A percentile compares a stretch with the other conserved stretches of the same genome.
phyloP scores from a whole-genome alignment of 2,329 filamentous ascomycete species.

The Exophiala calicioides region DNA sequence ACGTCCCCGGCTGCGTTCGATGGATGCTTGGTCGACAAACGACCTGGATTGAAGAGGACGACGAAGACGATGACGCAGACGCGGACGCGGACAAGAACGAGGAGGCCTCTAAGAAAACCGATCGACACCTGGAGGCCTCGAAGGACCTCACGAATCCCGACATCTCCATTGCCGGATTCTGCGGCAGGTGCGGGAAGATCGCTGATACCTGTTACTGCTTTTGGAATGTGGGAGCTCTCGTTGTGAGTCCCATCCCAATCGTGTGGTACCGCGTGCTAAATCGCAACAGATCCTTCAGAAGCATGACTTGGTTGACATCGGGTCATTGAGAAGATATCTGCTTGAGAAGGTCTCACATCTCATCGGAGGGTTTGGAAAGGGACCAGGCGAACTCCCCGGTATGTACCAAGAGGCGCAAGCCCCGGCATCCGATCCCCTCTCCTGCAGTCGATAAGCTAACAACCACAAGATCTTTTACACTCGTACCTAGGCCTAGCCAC shows the following conservation, averaged over 20 bases:
- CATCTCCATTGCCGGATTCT: slow-evolving; percentile 66
- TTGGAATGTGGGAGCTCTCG: slow-evolving; percentile 74
- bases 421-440: neutral
- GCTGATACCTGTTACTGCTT: slow-evolving; percentile 96
- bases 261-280: slow-evolving; percentile 18
- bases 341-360: slow-evolving; percentile 82
- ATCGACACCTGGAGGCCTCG: neutral
- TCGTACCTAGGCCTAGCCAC: slow-evolving; percentile 84
- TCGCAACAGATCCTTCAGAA: slow-evolving; percentile 58
- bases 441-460: slow-evolving; percentile 28
- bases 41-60: slow-evolving; percentile 52
- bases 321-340: slow-evolving; percentile 72
- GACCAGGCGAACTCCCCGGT: slow-evolving; percentile 57
- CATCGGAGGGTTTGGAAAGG: slow-evolving; percentile 81
- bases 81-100: slow-evolving; percentile 12
- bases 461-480: slow-evolving; percentile 70
- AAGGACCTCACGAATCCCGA: neutral
- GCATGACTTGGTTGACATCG: slow-evolving; percentile 58
- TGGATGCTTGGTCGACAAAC: slow-evolving; percentile 70
- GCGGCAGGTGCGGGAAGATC: slow-evolving; percentile 85
- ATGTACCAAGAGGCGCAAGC: too few species aligned
- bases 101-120: too few species aligned
- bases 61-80: slow-evolving; percentile 47
- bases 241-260: slow-evolving; percentile 37
- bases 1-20: slow-evolving; percentile 42